Conservation (phyloP, 352 stramenopile species). For the Hyaloperonospora brassicae region DNA sequence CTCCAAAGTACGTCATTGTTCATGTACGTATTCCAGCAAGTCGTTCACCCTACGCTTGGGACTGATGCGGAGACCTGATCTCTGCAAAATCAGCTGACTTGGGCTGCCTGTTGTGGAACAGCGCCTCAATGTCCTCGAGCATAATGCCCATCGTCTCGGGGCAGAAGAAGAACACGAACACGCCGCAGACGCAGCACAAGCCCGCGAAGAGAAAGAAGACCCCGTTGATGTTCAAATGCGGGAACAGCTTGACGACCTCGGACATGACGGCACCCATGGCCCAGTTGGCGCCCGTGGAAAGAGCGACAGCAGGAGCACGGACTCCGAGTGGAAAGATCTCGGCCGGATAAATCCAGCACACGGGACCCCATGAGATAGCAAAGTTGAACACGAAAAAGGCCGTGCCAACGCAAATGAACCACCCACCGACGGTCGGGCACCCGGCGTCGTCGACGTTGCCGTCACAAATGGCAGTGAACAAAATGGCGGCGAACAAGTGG, state of each 20-base stretch:
- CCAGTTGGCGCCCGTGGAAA: slow-evolving; percentile 32
- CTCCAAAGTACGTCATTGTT: no score
- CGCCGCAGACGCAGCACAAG: slow-evolving; percentile 31
- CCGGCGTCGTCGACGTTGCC: slow-evolving; percentile 22
- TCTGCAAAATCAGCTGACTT: slow-evolving; percentile 27
- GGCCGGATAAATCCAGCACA: slow-evolving; percentile 45
- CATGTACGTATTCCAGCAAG: no score
- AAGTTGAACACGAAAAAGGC: slow-evolving; percentile 39
- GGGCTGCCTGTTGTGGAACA: slow-evolving; percentile 29
- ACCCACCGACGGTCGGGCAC: slow-evolving; percentile 24
- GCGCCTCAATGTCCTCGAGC: slow-evolving; percentile 34
- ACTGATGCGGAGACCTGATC: slow-evolving; percentile 17
- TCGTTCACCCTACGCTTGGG: no score
- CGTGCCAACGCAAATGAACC: slow-evolving; percentile 31
- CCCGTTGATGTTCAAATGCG: slow-evolving; percentile 34
- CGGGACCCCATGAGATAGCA: slow-evolving; percentile 35
- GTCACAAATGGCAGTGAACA: slow-evolving; percentile 32
- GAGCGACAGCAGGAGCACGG: slow-evolving; percentile 12
- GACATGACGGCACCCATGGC: slow-evolving; percentile 37
- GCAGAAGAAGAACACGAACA: slow-evolving; percentile 40
- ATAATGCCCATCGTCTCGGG: slow-evolving; percentile 38
- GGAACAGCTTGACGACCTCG: slow-evolving; percentile 24
- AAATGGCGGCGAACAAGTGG: slow-evolving; percentile 28
- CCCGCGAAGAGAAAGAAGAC: slow-evolving; percentile 48
- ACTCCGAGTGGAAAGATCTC: slow-evolving; percentile 52